Percentiles rank a stretch among this genome's conserved stretches.
These are phyloP conservation scores for Chrysophaeum taylorii DNA, from an alignment of 352 stramenopile genomes.

Conservation along the genomic window DNA sequence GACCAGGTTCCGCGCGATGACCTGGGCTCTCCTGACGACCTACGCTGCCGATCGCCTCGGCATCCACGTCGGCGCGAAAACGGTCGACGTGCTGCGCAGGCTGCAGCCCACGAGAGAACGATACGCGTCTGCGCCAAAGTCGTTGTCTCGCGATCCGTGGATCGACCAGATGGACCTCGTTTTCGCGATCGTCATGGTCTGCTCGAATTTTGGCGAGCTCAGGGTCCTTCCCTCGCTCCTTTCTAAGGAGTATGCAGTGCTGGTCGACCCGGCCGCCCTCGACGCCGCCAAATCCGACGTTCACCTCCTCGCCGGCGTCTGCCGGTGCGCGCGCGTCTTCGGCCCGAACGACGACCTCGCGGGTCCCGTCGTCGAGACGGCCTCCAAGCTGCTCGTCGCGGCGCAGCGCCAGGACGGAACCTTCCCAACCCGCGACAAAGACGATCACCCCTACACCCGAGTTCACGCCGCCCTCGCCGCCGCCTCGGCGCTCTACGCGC, in stretches of 20 bases:
- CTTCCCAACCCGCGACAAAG: not conserved
- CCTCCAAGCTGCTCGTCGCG: not conserved
- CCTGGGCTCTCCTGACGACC: not conserved
- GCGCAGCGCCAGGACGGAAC: not conserved
- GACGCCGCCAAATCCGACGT: not conserved
- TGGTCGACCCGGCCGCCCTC: not conserved
- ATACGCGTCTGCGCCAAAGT: not conserved
- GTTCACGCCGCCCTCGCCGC: not conserved
- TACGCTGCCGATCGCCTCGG: not conserved
- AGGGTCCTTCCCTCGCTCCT: not conserved
- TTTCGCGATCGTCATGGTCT: not conserved
- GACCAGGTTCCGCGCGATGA: not conserved
- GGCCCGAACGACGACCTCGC: not conserved
- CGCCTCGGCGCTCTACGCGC: not conserved
- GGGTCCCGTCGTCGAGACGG: not conserved
- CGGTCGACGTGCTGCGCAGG: not conserved
- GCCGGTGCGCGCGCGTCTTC: not conserved
- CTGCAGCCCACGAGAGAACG: too few relatives aligned
- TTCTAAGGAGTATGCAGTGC: not conserved
- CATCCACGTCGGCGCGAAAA: not conserved
- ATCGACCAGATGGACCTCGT: not conserved
- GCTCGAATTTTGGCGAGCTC: not conserved
- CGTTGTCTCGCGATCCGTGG: not conserved
- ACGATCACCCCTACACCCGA: not conserved
- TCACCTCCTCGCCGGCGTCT: not conserved